A percentile compares a stretch with the other conserved stretches of the same genome.
These are phyloP conservation scores for Pestalotiopsis sp. DNA, from an alignment of 2,329 filamentous ascomycete species.

Conservation along the genomic window DNA sequence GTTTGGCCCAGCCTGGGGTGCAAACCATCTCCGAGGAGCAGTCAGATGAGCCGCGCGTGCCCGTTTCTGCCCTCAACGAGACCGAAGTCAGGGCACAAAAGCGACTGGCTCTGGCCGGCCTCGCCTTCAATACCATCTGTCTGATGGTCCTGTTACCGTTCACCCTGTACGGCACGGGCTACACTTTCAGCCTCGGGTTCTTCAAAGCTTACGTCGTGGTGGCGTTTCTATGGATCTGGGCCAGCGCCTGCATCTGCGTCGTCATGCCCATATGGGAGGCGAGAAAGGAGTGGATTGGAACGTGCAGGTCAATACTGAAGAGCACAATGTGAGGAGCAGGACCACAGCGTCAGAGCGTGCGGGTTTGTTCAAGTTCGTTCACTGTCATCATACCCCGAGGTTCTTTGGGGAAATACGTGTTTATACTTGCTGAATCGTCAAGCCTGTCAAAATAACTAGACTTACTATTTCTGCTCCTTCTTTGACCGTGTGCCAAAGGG, in stretches of 20 bases:
- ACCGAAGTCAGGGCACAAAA: slow-evolving; percentile 43
- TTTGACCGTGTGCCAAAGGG: slow-evolving; percentile 18
- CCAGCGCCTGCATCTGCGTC: slow-evolving; percentile 37
- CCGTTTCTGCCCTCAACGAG: not conserved
- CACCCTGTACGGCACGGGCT: slow-evolving; percentile 38
- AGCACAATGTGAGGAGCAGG: not conserved
- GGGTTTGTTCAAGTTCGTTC: not conserved
- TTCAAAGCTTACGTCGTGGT: slow-evolving; percentile 42
- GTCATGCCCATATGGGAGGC: slow-evolving; percentile 40
- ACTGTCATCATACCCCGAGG: not conserved
- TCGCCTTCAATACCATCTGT: slow-evolving; percentile 38
- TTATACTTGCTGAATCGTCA: not conserved
- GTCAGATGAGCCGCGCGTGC: not conserved
- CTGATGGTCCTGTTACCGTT: slow-evolving; percentile 41
- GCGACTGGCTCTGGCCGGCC: slow-evolving; percentile 35
- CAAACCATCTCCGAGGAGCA: not conserved
- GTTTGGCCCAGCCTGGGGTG: slow-evolving; percentile 10
- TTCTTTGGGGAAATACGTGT: too few relatives aligned
- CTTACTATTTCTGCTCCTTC: slow-evolving; percentile 7
- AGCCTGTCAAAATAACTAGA: not conserved
- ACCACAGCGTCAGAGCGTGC: not conserved
- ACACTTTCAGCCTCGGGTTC: slow-evolving; percentile 35
- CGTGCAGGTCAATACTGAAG: not conserved
- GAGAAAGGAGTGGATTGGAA: not conserved
- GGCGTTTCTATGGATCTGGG: slow-evolving; percentile 43